Evolutionary conservation across 2,329 filamentous ascomycete species (phyloP), one percentile per base, ranked within the genome.

Genomic region (Trichoderma sp.): DNA sequence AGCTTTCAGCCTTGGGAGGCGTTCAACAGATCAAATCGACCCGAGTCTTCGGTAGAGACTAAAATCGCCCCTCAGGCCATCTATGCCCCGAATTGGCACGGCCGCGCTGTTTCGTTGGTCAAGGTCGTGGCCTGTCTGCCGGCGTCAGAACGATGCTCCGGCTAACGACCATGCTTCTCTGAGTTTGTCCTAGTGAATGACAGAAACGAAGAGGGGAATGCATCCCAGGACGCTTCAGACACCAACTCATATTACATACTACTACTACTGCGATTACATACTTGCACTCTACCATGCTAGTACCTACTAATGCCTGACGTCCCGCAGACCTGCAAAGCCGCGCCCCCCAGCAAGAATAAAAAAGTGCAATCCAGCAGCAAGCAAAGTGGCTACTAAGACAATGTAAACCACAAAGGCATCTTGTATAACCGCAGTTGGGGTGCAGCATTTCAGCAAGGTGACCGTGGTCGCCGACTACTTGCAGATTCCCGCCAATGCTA

Each of bases 41-140:
- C 80, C 80, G 74, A 76, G 72, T 73, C 74, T 75, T 75, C 75
- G 80, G 80, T 77, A 80, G 75, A 75, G 77, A 78, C 80, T 81
- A 81, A 79, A 77, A 77, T 73, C 72, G 63, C 56, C 63, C 68
- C 57, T 66, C 55, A 61, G 68, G 56, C 63, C 49, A 58, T 58
- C 68, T 60, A 70, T 61, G 65, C 68, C 63, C 63, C 68, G 68
- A 69, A 67, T 67, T 58, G 62, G 68, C 74, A 73, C 71, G 64
- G 70, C 72, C 73, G 73, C 69, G 73, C 73, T 75, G 74, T 74
- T 71, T 66, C 63, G 63, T 66, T 66, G 63, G 63, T 66, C 63
- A 66, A 58, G 63, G 33, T 66, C 63, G 52, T 66, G 63, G 63
- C 63, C 63, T 66, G 63, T 59, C 63, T 59, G 63, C 63, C 55